Conservation (phyloP, 805 yeast genomes). For the Suhomyces xylopsoci region DNA sequence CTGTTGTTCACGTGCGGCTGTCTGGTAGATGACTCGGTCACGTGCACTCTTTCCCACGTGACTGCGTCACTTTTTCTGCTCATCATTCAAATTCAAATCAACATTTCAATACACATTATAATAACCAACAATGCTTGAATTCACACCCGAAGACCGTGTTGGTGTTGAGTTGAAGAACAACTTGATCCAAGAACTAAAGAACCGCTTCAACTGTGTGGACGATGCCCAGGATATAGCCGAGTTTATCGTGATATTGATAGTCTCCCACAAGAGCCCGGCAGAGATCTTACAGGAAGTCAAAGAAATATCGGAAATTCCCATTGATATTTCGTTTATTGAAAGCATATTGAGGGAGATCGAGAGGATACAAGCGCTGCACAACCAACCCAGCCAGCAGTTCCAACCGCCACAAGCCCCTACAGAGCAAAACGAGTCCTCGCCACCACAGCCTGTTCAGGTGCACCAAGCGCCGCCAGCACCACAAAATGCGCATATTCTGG, state of each 20-base stretch:
- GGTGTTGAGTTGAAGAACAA: conserved; percentile 35
- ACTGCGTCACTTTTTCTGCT: not conserved
- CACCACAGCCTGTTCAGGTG: conserved; percentile 6
- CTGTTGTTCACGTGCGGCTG: too few relatives aligned
- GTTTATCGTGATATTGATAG: conserved; percentile 66
- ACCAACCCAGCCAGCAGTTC: conserved; percentile 7
- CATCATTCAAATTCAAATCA: not conserved
- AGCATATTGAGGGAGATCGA: conserved; percentile 57
- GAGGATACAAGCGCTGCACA: conserved; percentile 21
- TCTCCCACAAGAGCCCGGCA: conserved; percentile 59
- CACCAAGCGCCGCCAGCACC: conserved; percentile 7
- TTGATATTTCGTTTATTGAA: conserved; percentile 55
- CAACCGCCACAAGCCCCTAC: conserved; percentile 12
- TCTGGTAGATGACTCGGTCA: not conserved
- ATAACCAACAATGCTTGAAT: conserved; percentile 9
- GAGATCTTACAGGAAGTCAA: conserved; percentile 62
- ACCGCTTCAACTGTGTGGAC: conserved; percentile 32
- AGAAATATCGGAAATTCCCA: conserved; percentile 58
- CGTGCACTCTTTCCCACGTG: not conserved
- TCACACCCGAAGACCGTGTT: conserved; percentile 40
- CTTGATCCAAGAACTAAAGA: conserved; percentile 34
- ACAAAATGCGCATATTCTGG: not conserved
- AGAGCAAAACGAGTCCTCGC: not conserved
- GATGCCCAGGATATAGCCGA: conserved; percentile 64
- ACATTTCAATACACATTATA: too few relatives aligned